Evolutionary conservation across 352 stramenopile genomes (phyloP).

Genomic region (Plasmopara halstedii): DNA sequence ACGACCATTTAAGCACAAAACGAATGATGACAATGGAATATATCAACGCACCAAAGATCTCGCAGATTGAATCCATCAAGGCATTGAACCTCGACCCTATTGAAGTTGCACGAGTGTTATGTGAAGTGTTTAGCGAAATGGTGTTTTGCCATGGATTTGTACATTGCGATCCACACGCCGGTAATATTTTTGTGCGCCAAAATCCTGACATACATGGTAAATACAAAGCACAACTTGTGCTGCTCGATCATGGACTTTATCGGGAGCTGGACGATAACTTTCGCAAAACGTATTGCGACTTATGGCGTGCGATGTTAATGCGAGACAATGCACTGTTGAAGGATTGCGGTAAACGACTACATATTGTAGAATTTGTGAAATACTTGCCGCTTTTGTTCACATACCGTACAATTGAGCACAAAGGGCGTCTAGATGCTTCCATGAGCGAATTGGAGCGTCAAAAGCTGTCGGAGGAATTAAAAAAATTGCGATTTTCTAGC

Average conservation of each 20-base stretch:
- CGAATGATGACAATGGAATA: slow-evolving; percentile 97
- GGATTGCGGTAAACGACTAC: slow-evolving; percentile 43
- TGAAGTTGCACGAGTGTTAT: slow-evolving; percentile 82
- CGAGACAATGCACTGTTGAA: slow-evolving; percentile 74
- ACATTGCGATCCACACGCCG: slow-evolving; percentile 95
- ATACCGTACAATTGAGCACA: slow-evolving; percentile 67
- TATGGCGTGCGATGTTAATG: slow-evolving; percentile 94
- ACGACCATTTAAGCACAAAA: slow-evolving; percentile 80
- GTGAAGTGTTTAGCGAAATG: slow-evolving; percentile 92
- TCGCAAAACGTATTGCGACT: slow-evolving; percentile 89
- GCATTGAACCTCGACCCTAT: slow-evolving; percentile 69
- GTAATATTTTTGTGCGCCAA: slow-evolving; percentile 87
- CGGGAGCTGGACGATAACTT: slow-evolving; percentile 90
- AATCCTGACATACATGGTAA: slow-evolving; percentile 38
- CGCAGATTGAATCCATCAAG: slow-evolving; percentile 78
- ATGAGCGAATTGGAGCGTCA: slow-evolving; percentile 67
- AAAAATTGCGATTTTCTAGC: slow-evolving; percentile 54
- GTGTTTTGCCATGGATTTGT: slow-evolving; percentile 94
- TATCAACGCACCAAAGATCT: slow-evolving; percentile 92
- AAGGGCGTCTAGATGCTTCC: slow-evolving; percentile 42
- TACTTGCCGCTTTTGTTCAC: slow-evolving; percentile 85
- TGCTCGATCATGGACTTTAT: slow-evolving; percentile 98
- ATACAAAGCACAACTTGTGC: slow-evolving; percentile 86
- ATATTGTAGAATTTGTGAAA: slow-evolving; percentile 51
- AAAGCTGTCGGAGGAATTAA: slow-evolving; percentile 51